Percentiles rank a stretch among this genome's conserved stretches.
Evolutionary conservation across 345 rosid species (phyloP).

Genomic region (Syzygium aromaticum): DNA sequence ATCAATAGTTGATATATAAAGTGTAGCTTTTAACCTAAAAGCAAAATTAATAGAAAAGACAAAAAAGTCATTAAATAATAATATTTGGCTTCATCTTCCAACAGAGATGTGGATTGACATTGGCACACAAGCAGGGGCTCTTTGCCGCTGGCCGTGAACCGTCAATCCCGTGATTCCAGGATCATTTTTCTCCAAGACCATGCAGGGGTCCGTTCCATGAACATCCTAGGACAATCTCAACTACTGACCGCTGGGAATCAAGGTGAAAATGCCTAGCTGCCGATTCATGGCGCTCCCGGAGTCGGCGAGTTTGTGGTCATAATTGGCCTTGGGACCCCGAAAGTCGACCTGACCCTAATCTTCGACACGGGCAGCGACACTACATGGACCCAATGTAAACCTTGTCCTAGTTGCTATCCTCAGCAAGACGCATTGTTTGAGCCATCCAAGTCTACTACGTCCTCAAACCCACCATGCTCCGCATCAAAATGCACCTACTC

Average conservation of each 20-base stretch:
- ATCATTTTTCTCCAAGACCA: background rate
- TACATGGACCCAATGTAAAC: conserved; percentile 13
- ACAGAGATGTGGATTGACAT: background rate
- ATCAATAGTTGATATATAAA: too few relatives aligned
- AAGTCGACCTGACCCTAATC: background rate
- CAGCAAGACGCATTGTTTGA: background rate
- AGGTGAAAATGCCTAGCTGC: background rate
- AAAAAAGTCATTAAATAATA: too few relatives aligned
- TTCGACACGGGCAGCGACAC: conserved; percentile 17
- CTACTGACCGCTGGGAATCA: background rate
- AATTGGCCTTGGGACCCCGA: conserved; percentile 12
- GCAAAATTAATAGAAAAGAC: too few relatives aligned
- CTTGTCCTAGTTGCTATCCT: background rate
- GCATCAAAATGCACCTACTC: background rate
- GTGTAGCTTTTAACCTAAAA: too few relatives aligned
- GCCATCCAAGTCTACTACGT: conserved; percentile 17
- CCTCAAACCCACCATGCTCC: background rate
- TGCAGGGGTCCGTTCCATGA: background rate
- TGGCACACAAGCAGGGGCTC: background rate
- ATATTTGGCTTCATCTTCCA: too few relatives aligned
- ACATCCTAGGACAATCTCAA: background rate
- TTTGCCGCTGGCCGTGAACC: background rate
- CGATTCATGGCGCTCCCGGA: background rate
- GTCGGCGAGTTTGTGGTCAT: background rate
- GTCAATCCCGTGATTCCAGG: background rate